Base-by-base conservation (phyloP, 2,329 filamentous ascomycete species). In the Bipolaris oryzae region DNA sequence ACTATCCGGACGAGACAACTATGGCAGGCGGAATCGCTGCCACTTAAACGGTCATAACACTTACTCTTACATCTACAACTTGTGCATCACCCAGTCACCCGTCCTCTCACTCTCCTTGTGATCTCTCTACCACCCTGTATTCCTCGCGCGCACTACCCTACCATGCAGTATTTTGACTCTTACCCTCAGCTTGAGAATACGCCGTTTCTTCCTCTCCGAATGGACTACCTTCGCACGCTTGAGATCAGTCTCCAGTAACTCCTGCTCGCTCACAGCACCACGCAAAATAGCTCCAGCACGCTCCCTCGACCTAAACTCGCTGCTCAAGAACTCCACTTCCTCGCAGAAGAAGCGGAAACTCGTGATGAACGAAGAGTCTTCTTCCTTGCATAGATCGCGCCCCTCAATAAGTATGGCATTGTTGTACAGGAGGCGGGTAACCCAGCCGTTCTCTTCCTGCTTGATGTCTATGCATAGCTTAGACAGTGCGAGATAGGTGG, bases 271-370 rank as follows among this genome's bases (percentile, higher is more conserved):
- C 0, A 7, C 37, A 10, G 1, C 5, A 9, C 15, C 44, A 5
- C 28, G 9, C 13, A 35, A 42, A 4, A 28, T 39, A 28, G 23
- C 34, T 20, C 47, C 43, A 2, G 46, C 34, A 25, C 47, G 21
- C 7, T 63, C 60, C 6, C 60, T 47, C 33, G 58, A 53, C 31
- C 43, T 43, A 7, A 47, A 63, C 37, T 63, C 60, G 15, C 20
- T 55, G 2, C 50, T 42, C 16, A 58, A 41, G 13, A 56, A 61
- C 1, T 9, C 28, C n/a, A 35, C 60, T 35, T 63, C 60, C 13
- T 63, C 58, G 44, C 55, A 57, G 35, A 63, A 59, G 53, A 53
- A 63, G 0, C 45, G 20, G 41, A 63, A 63, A 20, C 58, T 61
- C 16, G 31, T 50, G 1, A 41, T 9, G 15, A 55, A 57, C 5